Conservation (phyloP, 2,329 filamentous ascomycete species). For the Allantophomopsis cytisporea region DNA sequence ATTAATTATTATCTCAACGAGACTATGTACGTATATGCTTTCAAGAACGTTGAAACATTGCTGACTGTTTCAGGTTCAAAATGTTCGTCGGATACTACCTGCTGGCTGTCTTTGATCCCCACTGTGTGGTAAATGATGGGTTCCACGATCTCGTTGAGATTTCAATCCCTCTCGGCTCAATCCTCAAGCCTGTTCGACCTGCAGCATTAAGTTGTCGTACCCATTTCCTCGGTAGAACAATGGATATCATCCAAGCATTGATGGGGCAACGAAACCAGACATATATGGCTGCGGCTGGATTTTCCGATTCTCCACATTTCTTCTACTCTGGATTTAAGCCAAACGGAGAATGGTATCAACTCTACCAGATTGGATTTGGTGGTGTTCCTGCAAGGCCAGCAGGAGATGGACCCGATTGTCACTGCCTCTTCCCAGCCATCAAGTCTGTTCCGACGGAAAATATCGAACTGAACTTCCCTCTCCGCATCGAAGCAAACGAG, state of each 20-base stretch:
- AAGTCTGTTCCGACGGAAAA: slow-evolving; percentile 34
- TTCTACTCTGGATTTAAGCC: slow-evolving; percentile 35
- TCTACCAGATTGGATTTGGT: slow-evolving; percentile 35
- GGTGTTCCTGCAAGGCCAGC: slow-evolving; percentile 31
- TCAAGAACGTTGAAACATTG: too few relatives aligned
- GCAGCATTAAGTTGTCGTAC: slow-evolving; percentile 32
- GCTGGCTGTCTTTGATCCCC: slow-evolving; percentile 31
- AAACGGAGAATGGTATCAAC: slow-evolving; percentile 30
- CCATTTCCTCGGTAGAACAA: slow-evolving; percentile 29
- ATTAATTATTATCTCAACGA: slow-evolving; percentile 30
- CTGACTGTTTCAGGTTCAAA: slow-evolving; percentile 31
- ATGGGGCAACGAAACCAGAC: slow-evolving; percentile 30
- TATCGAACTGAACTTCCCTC: slow-evolving; percentile 31
- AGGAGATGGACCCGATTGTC: slow-evolving; percentile 33
- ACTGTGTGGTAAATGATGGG: slow-evolving; percentile 33
- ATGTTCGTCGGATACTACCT: slow-evolving; percentile 35
- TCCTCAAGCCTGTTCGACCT: slow-evolving; percentile 30
- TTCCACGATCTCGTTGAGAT: slow-evolving; percentile 35
- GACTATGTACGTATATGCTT: too few relatives aligned
- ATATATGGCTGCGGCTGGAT: slow-evolving; percentile 32
- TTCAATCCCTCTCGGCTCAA: slow-evolving; percentile 27
- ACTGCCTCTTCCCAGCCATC: slow-evolving; percentile 34
- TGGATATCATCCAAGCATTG: slow-evolving; percentile 34
- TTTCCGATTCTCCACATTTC: slow-evolving; percentile 34
- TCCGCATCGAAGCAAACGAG: slow-evolving; percentile 32